Evolutionary conservation across 345 rosid species (phyloP).

Genomic region (Citrus sp.): DNA sequence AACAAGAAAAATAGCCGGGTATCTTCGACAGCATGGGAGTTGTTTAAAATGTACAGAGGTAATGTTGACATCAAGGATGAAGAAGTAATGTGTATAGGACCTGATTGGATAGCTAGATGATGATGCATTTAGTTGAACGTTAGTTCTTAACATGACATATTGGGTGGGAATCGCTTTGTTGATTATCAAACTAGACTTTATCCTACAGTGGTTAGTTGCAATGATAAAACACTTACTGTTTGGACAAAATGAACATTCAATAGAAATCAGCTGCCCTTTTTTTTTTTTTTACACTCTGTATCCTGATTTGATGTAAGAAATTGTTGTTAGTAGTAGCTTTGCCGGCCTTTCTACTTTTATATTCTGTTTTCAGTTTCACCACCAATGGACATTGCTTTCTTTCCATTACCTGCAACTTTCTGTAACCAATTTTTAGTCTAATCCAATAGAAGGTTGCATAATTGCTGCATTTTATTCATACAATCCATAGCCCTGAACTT

Average conservation of each 20-base stretch:
- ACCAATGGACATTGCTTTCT: background rate
- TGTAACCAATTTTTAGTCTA: background rate
- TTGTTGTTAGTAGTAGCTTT: too few species aligned
- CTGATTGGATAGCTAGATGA: conserved; percentile 39
- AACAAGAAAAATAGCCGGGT: conserved; percentile 27
- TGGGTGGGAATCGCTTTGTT: background rate
- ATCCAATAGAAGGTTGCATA: background rate
- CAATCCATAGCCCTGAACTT: too few species aligned
- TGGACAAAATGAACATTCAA: background rate
- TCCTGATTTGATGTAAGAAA: background rate
- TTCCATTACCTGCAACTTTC: background rate
- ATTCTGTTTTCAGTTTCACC: background rate
- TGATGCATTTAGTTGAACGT: background rate
- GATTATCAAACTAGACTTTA: background rate
- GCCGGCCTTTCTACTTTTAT: too few species aligned
- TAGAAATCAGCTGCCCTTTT: background rate
- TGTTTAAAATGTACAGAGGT: conserved; percentile 49
- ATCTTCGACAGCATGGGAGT: conserved; percentile 37
- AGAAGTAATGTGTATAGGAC: conserved; percentile 52
- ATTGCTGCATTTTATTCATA: background rate
- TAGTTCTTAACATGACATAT: background rate
- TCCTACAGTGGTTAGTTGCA: background rate
- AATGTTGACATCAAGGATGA: conserved; percentile 38
- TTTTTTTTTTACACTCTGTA: background rate
- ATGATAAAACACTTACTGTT: background rate